phyloP scores from a whole-genome alignment of 2,329 filamentous ascomycete genomes.

The Orbilia brochopaga region DNA sequence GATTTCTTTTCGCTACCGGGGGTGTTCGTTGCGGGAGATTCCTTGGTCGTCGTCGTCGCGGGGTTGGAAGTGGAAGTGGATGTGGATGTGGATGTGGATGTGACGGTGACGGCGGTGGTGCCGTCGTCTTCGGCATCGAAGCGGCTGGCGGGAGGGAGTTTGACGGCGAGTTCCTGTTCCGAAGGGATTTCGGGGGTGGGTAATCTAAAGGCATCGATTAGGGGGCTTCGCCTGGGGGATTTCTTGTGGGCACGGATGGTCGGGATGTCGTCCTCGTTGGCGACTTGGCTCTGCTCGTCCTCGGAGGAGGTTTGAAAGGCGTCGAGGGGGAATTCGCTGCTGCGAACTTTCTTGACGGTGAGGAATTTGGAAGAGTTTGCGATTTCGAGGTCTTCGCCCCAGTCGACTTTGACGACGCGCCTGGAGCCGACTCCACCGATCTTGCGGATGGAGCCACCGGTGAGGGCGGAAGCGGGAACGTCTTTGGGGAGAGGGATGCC shows the following conservation, averaged over 20 bases:
- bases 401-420: slow-evolving; percentile 77
- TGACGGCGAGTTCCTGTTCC: slow-evolving; percentile 36
- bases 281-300: slow-evolving; percentile 52
- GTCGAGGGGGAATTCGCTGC: slow-evolving; percentile 50
- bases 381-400: slow-evolving; percentile 72
- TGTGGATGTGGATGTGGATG: too few relatives aligned
- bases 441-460: slow-evolving; percentile 91
- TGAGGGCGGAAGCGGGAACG: slow-evolving; percentile 83
- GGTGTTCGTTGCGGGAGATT: slow-evolving; percentile 66
- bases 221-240: slow-evolving; percentile 32
- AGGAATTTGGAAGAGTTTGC: slow-evolving; percentile 52
- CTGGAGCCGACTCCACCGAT: slow-evolving; percentile 77
- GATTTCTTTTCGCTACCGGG: slow-evolving; percentile 70
- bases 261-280: slow-evolving; percentile 53
- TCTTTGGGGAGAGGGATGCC: slow-evolving; percentile 90
- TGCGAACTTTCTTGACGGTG: slow-evolving; percentile 65
- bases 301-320: slow-evolving; percentile 50
- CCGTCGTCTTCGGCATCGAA: slow-evolving; percentile 77
- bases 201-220: slow-evolving; percentile 41
- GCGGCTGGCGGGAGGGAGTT: slow-evolving; percentile 57
- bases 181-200: slow-evolving; percentile 45
- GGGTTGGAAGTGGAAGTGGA: too few relatives aligned
- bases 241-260: slow-evolving; percentile 51
- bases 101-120: neutral
- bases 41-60: neutral